Evolutionary conservation across 225 moss, liverwort and hornwort genomes (phyloP).

Genomic region (Polytrichum commune): DNA sequence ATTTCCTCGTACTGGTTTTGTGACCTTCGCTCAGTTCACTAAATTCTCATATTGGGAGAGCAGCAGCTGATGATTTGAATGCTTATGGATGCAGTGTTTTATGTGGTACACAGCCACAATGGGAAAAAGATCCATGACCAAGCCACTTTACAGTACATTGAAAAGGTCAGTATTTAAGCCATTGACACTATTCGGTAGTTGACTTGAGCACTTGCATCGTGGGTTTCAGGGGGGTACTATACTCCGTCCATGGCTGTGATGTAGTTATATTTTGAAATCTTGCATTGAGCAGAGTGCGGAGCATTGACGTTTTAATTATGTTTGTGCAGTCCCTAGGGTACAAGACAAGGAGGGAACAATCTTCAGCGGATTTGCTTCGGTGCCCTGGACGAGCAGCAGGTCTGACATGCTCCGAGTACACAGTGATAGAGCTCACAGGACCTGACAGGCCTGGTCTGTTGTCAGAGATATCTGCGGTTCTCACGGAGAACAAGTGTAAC

Average conservation of each 20-base stretch:
- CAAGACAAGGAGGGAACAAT: constrained; percentile 37
- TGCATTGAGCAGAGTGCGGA: no score
- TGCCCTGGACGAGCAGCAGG: constrained; percentile 19
- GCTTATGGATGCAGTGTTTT: constrained; percentile 8
- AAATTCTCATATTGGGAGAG: not conserved
- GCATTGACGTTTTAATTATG: no score
- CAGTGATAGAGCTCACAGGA: constrained; percentile 52
- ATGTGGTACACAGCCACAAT: constrained; percentile 3
- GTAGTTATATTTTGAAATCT: no score
- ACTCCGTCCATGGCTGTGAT: not conserved
- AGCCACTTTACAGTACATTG: constrained; percentile 2
- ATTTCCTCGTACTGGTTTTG: no score
- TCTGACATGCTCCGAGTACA: constrained; percentile 25
- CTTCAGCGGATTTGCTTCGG: constrained; percentile 33
- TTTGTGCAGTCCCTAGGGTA: constrained; percentile 37
- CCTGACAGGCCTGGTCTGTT: constrained; percentile 46
- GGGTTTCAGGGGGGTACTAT: not conserved
- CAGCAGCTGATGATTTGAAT: no score
- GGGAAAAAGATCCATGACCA: constrained; percentile 11
- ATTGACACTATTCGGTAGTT: no score
- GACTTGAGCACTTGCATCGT: not conserved
- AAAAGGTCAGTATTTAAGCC: constrained; percentile 5
- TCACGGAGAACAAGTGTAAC: constrained; percentile 42
- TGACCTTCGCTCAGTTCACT: not conserved
- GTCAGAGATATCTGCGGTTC: constrained; percentile 46